Conservation (phyloP, 371 early-diverging fungal genomes). For the Mucor indicus region DNA sequence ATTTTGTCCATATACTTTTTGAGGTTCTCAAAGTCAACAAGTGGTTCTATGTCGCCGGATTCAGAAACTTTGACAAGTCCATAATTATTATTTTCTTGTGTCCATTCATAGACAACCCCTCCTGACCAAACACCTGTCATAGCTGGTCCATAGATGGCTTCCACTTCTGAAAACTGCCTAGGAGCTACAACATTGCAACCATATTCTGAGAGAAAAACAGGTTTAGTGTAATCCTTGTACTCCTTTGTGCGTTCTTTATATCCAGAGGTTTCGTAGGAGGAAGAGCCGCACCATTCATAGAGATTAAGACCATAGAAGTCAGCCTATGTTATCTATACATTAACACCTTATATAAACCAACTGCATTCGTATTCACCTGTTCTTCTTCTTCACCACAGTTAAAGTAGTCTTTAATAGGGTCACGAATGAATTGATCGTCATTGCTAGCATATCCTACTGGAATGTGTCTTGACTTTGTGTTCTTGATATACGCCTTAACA, state of each 20-base stretch:
- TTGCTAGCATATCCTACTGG: constrained; percentile 84
- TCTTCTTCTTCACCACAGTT: constrained; percentile 67
- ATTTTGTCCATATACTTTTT: constrained; percentile 33
- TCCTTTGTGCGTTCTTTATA: constrained; percentile 59
- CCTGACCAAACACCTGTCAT: constrained; percentile 72
- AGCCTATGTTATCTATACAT: constrained; percentile 21
- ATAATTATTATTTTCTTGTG: constrained; percentile 76
- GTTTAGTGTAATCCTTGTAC: constrained; percentile 51
- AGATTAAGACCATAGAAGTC: constrained; percentile 78
- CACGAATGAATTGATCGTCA: constrained; percentile 71
- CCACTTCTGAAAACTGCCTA: constrained; percentile 57
- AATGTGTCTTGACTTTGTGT: constrained; percentile 42
- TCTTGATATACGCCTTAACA: constrained; percentile 59
- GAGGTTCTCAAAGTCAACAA: constrained; percentile 49
- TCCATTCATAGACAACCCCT: constrained; percentile 80
- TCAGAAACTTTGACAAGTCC: constrained; percentile 64
- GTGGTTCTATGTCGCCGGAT: constrained; percentile 29
- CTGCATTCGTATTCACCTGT: constrained; percentile 29
- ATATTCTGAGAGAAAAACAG: constrained; percentile 66
- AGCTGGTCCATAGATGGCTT: constrained; percentile 64
- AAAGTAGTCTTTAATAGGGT: constrained; percentile 68
- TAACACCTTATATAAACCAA: background rate
- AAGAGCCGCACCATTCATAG: constrained; percentile 65
- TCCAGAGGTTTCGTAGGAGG: constrained; percentile 55
- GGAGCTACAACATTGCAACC: constrained; percentile 60